Percentiles rank a stretch among this genome's conserved stretches.
Conservation (phyloP, 768 basidiomycete species). For the Epithele typhae region DNA sequence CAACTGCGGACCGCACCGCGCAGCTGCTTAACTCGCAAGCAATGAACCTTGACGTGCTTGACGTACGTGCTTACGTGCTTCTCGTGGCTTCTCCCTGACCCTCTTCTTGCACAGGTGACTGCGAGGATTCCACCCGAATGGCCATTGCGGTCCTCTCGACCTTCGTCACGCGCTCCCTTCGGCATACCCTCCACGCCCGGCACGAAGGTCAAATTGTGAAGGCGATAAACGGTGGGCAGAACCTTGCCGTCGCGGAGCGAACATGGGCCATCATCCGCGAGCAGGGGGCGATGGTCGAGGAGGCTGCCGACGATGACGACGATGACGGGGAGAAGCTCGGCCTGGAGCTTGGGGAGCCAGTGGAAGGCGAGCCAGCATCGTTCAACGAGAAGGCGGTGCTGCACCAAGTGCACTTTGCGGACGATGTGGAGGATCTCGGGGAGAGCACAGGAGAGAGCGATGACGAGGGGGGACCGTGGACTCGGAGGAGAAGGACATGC, state of each 20-base stretch:
- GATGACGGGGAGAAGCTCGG: slow-evolving; percentile 25
- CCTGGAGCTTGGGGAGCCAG: slow-evolving; percentile 14
- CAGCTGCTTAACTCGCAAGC: slow-evolving; percentile 77
- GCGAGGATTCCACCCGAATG: slow-evolving; percentile 67
- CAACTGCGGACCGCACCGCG: slow-evolving; percentile 54
- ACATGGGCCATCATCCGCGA: slow-evolving; percentile 56
- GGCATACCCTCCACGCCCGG: slow-evolving; percentile 63
- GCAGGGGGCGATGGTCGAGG: slow-evolving; percentile 66
- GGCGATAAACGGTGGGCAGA: slow-evolving; percentile 73
- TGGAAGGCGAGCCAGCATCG: slow-evolving; percentile 16
- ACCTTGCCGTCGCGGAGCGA: slow-evolving; percentile 62
- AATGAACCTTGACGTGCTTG: slow-evolving; percentile 67
- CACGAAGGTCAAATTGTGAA: slow-evolving; percentile 78
- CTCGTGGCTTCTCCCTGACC: not conserved
- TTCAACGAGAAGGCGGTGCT: slow-evolving; percentile 22
- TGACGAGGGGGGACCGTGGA: no score
- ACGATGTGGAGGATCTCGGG: no score
- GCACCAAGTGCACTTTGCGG: not conserved
- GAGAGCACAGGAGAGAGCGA: no score
- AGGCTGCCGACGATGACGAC: slow-evolving; percentile 42
- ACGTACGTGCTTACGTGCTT: slow-evolving; percentile 45
- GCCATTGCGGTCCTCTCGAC: slow-evolving; percentile 71
- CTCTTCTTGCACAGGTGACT: slow-evolving; percentile 45
- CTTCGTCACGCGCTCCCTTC: slow-evolving; percentile 76
- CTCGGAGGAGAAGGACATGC: no score